These are phyloP conservation scores for Diddensiella santjacobensis DNA, from an alignment of 805 yeast genomes.

Conservation along the genomic window DNA sequence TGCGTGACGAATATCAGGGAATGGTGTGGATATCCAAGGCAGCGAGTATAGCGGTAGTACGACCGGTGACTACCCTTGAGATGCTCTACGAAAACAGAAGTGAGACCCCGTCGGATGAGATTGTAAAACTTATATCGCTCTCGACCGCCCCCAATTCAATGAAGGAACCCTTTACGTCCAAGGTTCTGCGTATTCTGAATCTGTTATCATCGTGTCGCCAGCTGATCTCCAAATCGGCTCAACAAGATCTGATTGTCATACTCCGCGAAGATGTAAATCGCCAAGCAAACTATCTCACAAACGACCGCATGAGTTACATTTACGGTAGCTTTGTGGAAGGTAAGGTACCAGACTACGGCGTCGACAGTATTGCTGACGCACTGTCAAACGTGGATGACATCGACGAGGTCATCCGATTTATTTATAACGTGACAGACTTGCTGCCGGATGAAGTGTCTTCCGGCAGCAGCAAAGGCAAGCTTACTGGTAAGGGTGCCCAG, in stretches of 20 bases:
- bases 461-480: neutral
- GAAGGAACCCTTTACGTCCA: neutral
- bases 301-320: slow-evolving; percentile 21
- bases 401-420: slow-evolving; percentile 7
- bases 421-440: neutral
- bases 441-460: neutral
- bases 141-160: neutral
- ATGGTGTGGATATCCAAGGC: slow-evolving; percentile 37
- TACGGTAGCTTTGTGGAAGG: slow-evolving; percentile 15
- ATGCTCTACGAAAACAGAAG: slow-evolving; percentile 32
- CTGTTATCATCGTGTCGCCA: neutral
- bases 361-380: slow-evolving; percentile 14
- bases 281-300: slow-evolving; percentile 16
- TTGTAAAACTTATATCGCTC: slow-evolving; percentile 19
- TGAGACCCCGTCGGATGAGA: slow-evolving; percentile 29
- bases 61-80: slow-evolving; percentile 36
- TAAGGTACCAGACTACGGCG: slow-evolving; percentile 10
- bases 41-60: slow-evolving; percentile 35
- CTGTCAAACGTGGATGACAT: slow-evolving; percentile 12
- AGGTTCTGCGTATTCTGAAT: neutral
- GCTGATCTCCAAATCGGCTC: slow-evolving; percentile 35
- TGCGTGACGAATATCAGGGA: slow-evolving; percentile 35
- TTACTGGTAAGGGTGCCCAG: slow-evolving; percentile 10
- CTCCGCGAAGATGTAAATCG: slow-evolving; percentile 35
- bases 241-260: slow-evolving; percentile 34